Evolutionary conservation across 1,284 basidiomycete species (phyloP).

Genomic region (Mycena sp.): DNA sequence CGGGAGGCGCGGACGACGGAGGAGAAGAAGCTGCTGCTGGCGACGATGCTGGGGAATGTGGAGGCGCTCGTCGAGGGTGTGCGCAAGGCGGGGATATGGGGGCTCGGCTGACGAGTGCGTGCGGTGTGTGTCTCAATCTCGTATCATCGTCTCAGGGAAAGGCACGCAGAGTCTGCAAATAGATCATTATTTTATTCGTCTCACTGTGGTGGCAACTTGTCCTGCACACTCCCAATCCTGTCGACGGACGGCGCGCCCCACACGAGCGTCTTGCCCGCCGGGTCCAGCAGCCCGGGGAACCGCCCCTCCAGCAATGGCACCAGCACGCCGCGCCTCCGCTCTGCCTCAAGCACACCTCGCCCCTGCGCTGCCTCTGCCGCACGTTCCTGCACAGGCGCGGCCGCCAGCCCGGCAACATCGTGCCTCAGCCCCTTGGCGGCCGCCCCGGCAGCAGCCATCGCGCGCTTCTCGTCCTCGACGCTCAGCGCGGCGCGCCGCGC

Average conservation of each 20-base stretch:
- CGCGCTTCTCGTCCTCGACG: constrained; percentile 41
- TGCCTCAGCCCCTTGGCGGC: constrained; percentile 16
- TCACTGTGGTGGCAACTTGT: constrained; percentile 11
- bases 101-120: constrained; percentile 53
- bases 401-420: constrained; percentile 6
- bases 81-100: constrained; percentile 86
- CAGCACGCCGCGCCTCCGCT: constrained; percentile 58
- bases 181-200: constrained; percentile 1
- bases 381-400: neutral
- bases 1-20: constrained; percentile 67
- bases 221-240: constrained; percentile 50
- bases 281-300: constrained; percentile 65
- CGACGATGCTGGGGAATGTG: constrained; percentile 87
- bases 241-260: constrained; percentile 79
- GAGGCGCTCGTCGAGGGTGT: constrained; percentile 89
- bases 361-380: too few species aligned
- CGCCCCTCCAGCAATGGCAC: constrained; percentile 52
- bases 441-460: constrained; percentile 37
- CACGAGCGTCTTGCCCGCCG: constrained; percentile 64
- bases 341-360: too few species aligned
- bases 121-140: too few species aligned
- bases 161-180: neutral
- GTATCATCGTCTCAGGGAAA: neutral
- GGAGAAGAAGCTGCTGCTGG: constrained; percentile 86
- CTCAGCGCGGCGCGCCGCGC: constrained; percentile 39